A percentile compares a stretch with the other conserved stretches of the same genome.
phyloP scores from a whole-genome alignment of 73 alveolate genomes.

The Paramecium tetraurelia region DNA sequence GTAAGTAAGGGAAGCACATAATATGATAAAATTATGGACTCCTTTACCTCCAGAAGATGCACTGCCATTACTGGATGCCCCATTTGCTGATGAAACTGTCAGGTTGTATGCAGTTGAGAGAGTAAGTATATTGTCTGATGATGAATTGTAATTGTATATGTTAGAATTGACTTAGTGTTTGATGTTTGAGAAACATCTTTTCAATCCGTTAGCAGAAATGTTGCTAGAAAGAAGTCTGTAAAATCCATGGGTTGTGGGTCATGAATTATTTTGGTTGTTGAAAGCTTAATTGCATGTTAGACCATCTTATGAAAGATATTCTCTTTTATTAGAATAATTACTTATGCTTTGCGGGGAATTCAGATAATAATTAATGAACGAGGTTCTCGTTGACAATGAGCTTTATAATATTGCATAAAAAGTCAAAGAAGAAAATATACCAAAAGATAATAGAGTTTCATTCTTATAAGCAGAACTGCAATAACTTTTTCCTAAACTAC shows the following conservation, averaged over 20 bases:
- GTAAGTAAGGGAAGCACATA: constrained; percentile 66
- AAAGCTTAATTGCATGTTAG: constrained; percentile 73
- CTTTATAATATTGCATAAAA: constrained; percentile 57
- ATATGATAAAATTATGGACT: constrained; percentile 74
- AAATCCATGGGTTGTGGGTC: constrained; percentile 94
- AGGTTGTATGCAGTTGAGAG: constrained; percentile 87
- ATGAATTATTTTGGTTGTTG: constrained; percentile 89
- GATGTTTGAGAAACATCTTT: constrained; percentile 91
- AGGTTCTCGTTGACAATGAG: constrained; percentile 65
- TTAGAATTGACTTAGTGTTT: constrained; percentile 87
- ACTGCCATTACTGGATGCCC: constrained; percentile 75
- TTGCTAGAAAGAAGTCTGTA: constrained; percentile 85
- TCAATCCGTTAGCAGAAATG: constrained; percentile 91
- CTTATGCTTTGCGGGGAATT: constrained; percentile 81
- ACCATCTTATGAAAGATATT: constrained; percentile 81
- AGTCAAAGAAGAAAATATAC: constrained; percentile 11
- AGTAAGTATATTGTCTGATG: constrained; percentile 88
- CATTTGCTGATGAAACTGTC: constrained; percentile 83
- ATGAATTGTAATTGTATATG: constrained; percentile 89
- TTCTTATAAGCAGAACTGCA: neutral
- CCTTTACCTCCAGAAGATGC: constrained; percentile 89
- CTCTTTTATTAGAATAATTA: constrained; percentile 72
- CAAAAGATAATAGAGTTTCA: constrained; percentile 18
- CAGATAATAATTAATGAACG: constrained; percentile 69
- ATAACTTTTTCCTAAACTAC: constrained; percentile 17